A percentile compares a stretch with the other conserved stretches of the same genome.
Evolutionary conservation across 768 basidiomycete genomes (phyloP).

Genomic region (Boletellus ananas): DNA sequence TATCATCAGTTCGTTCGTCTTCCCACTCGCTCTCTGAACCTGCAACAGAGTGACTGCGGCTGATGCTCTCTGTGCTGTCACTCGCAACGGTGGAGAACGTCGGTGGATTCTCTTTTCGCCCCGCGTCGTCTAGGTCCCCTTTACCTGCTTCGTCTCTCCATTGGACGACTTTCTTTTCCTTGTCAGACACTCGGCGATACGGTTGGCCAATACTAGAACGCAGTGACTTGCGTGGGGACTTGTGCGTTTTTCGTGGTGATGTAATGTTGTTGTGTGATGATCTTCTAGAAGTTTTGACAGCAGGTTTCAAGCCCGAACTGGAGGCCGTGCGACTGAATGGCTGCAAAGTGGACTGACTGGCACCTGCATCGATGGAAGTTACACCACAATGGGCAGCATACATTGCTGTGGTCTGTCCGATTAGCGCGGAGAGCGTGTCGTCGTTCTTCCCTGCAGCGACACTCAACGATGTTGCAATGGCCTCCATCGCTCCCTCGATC

Average conservation of each 20-base stretch:
- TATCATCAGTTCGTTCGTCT: constrained; percentile 83
- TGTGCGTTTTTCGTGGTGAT: constrained; percentile 49
- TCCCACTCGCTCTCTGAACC: constrained; percentile 88
- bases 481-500: constrained; percentile 42
- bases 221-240: constrained; percentile 69
- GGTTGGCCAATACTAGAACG: constrained; percentile 62
- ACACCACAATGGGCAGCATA: constrained; percentile 43
- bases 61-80: constrained; percentile 34
- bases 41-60: constrained; percentile 42
- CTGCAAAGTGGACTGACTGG: constrained; percentile 40
- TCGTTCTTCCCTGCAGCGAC: constrained; percentile 65
- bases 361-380: constrained; percentile 45
- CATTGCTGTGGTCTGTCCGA: constrained; percentile 63
- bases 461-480: constrained; percentile 49
- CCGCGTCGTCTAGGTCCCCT: constrained; percentile 70
- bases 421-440: constrained; percentile 58
- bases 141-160: constrained; percentile 88
- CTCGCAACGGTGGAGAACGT: constrained; percentile 31
- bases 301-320: constrained; percentile 48
- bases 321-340: constrained; percentile 44
- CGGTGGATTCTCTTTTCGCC: constrained; percentile 23
- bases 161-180: constrained; percentile 75
- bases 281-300: constrained; percentile 39
- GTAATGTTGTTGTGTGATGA: constrained; percentile 38
- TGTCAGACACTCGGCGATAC: constrained; percentile 62